Evolutionary conservation across 31 red algal species (phyloP).

Genomic region (Odonthalia washingtoniensis): DNA sequence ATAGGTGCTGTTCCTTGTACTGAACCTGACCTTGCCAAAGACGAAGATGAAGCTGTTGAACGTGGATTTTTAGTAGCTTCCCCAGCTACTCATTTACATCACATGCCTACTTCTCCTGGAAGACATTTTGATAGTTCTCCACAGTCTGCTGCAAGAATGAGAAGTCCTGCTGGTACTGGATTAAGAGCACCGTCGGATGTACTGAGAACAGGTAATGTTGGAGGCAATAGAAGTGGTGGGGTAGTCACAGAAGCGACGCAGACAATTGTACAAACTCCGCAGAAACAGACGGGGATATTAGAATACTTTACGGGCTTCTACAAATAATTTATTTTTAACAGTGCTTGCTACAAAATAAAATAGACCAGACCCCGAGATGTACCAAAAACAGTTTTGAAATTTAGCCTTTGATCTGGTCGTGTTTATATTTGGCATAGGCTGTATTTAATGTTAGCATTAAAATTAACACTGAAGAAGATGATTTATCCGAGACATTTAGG

Average conservation of each 20-base stretch:
- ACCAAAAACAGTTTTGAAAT: too few species aligned
- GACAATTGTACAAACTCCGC: constrained; percentile 63
- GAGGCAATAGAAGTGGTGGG: too few species aligned
- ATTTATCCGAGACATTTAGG: too few species aligned
- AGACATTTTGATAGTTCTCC: neutral
- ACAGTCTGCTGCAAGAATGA: constrained; percentile 22
- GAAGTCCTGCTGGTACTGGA: neutral
- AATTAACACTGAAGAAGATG: too few species aligned
- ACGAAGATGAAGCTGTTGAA: constrained; percentile 61
- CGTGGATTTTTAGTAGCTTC: constrained; percentile 64
- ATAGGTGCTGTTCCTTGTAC: constrained; percentile 65
- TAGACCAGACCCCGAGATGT: too few species aligned
- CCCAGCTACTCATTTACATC: constrained; percentile 8
- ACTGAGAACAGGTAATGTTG: constrained; percentile 27
- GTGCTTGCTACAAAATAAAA: too few species aligned
- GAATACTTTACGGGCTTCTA: constrained; percentile 73
- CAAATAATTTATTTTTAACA: too few species aligned
- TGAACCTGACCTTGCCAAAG: constrained; percentile 52
- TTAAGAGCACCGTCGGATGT: constrained; percentile 39
- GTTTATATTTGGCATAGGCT: too few species aligned
- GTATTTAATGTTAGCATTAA: too few species aligned
- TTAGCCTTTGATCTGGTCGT: too few species aligned
- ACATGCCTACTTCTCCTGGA: neutral
- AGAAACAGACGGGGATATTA: constrained; percentile 64
- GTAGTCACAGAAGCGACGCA: constrained; percentile 1